Percentiles rank a stretch among this genome's conserved stretches.
Conservation (phyloP, 2,329 filamentous ascomycete genomes). For the Eutypella sp. region DNA sequence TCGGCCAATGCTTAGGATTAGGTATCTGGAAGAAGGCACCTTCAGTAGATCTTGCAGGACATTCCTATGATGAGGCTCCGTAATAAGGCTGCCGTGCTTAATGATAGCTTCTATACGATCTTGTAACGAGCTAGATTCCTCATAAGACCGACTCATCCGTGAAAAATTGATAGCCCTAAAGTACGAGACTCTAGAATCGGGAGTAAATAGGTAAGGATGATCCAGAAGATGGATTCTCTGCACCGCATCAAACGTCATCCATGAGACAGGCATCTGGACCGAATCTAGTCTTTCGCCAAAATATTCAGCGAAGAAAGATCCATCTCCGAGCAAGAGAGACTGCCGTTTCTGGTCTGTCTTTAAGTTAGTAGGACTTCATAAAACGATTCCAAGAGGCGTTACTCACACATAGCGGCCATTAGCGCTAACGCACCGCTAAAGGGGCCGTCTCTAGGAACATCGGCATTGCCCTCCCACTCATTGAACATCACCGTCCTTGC, state of each 20-base stretch:
- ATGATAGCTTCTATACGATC: conserved; percentile 53
- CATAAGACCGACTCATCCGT: conserved; percentile 75
- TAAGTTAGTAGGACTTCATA: conserved; percentile 14
- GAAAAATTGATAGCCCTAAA: conserved; percentile 87
- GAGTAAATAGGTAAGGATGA: conserved; percentile 74
- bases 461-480: conserved; percentile 74
- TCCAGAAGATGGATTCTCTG: conserved; percentile 71
- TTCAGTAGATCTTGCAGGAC: conserved; percentile 59
- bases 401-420: conserved; percentile 67
- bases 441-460: conserved; percentile 63
- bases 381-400: not conserved
- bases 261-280: conserved; percentile 68
- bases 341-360: conserved; percentile 55
- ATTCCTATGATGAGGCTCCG: conserved; percentile 53
- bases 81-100: conserved; percentile 49
- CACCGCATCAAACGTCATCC: conserved; percentile 57
- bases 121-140: conserved; percentile 58
- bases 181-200: conserved; percentile 68
- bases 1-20: conserved; percentile 65
- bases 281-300: conserved; percentile 72
- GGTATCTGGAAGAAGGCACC: conserved; percentile 63
- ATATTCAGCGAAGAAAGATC: conserved; percentile 70
- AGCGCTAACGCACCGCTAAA: conserved; percentile 75
- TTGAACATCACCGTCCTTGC: conserved; percentile 68
- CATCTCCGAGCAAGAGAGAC: conserved; percentile 58